Conservation (phyloP, 768 basidiomycete species). For the Trametes punicea region DNA sequence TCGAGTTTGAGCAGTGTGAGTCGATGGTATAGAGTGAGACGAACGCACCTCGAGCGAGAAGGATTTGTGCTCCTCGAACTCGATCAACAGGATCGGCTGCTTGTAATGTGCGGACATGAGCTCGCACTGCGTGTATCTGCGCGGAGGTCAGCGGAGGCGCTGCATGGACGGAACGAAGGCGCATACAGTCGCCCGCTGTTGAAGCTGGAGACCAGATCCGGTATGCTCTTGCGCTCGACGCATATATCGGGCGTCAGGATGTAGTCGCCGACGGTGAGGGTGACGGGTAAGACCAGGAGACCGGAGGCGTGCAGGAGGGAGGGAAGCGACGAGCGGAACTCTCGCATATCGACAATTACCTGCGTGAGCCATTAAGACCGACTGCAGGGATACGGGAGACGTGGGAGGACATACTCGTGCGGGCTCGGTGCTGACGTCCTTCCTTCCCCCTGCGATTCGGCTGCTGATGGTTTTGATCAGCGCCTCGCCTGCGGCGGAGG, state of each 20-base stretch:
- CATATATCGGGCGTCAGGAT: slow-evolving; percentile 93
- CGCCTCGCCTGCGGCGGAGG: slow-evolving; percentile 46
- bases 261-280: slow-evolving; percentile 94
- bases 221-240: slow-evolving; percentile 91
- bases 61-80: slow-evolving; percentile 96
- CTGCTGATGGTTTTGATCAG: slow-evolving; percentile 80
- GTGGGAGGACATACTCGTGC: slow-evolving; percentile 45
- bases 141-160: neutral
- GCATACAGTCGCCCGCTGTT: slow-evolving; percentile 90
- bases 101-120: slow-evolving; percentile 96
- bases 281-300: slow-evolving; percentile 82
- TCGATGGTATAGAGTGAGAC: neutral
- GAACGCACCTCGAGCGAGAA: slow-evolving; percentile 78
- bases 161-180: neutral
- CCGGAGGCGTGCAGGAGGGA: slow-evolving; percentile 83
- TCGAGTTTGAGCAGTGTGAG: neutral
- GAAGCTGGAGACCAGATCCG: slow-evolving; percentile 91
- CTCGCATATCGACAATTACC: slow-evolving; percentile 96
- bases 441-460: slow-evolving; percentile 82
- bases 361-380: slow-evolving; percentile 28
- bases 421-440: slow-evolving; percentile 60
- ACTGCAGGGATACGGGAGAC: neutral
- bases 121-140: slow-evolving; percentile 95
- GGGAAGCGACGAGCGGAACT: slow-evolving; percentile 91
- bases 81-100: slow-evolving; percentile 87